Conservation (phyloP, 768 basidiomycete species). For the Amanita exitialis region DNA sequence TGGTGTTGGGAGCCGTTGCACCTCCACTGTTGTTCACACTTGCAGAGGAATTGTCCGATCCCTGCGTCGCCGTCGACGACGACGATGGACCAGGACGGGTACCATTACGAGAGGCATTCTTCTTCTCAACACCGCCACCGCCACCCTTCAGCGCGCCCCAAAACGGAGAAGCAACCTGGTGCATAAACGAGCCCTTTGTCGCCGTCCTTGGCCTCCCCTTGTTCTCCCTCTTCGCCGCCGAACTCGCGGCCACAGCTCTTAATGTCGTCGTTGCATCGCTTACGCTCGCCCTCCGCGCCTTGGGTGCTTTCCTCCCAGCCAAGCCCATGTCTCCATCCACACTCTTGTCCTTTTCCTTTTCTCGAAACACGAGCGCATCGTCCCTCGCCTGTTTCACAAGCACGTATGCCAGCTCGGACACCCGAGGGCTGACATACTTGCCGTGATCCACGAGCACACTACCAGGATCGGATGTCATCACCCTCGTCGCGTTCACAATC, state of each 20-base stretch:
- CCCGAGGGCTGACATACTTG: slow-evolving; percentile 46
- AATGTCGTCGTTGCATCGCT: slow-evolving; percentile 1
- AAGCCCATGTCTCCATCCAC: not conserved
- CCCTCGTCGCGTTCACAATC: slow-evolving; percentile 73
- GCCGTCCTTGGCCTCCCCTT: not conserved
- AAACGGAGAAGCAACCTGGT: slow-evolving; percentile 1
- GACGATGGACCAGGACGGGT: not conserved
- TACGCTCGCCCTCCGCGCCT: not conserved
- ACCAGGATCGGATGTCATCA: slow-evolving; percentile 74
- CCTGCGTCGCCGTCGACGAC: not conserved
- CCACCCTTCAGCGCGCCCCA: not conserved
- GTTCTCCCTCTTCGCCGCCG: not conserved
- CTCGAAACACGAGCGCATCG: slow-evolving; percentile 39
- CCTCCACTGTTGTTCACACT: not conserved
- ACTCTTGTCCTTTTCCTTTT: slow-evolving; percentile 31
- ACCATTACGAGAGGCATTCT: not conserved
- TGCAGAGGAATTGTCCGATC: not conserved
- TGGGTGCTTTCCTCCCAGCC: not conserved
- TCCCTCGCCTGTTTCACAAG: slow-evolving; percentile 64
- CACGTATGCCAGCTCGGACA: slow-evolving; percentile 54
- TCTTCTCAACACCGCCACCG: not conserved
- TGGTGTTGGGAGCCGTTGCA: not conserved
- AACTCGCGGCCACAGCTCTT: not conserved
- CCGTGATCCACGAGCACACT: slow-evolving; percentile 71
- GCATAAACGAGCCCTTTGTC: not conserved